Evolutionary conservation across 257 asterid genomes (phyloP).

Genomic region (Petrea volubilis): DNA sequence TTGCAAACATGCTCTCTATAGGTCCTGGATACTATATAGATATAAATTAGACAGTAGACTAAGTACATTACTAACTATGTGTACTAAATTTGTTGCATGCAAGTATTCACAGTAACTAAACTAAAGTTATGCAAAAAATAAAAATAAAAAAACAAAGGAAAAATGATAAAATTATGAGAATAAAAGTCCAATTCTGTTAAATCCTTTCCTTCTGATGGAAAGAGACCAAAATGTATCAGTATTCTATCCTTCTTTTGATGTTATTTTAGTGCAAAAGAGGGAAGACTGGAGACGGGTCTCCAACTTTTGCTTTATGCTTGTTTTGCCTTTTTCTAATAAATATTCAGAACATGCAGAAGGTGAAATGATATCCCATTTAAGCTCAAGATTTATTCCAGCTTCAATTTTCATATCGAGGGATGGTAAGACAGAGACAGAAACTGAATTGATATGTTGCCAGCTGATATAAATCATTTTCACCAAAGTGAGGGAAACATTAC

Average conservation of each 20-base stretch:
- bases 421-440: not conserved
- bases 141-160: too few species aligned
- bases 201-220: not conserved
- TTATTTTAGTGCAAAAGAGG: not conserved
- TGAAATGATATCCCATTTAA: slow-evolving; percentile 1
- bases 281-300: not conserved
- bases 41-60: not conserved
- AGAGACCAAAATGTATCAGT: not conserved
- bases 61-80: not conserved
- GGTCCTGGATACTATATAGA: not conserved
- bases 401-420: not conserved
- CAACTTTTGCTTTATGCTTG: not conserved
- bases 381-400: not conserved
- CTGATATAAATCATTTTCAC: not conserved
- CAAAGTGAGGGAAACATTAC: not conserved
- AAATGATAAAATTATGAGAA: too few species aligned
- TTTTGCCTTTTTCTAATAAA: not conserved
- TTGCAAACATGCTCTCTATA: slow-evolving; percentile 8
- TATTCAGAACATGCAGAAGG: slow-evolving; percentile 14
- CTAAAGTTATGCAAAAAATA: not conserved
- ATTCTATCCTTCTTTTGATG: not conserved
- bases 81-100: not conserved
- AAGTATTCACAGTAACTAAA: not conserved
- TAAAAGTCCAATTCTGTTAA: too few species aligned
- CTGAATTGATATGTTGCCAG: not conserved